Conservation (phyloP, 2,329 filamentous ascomycete genomes). For the Fusarium compactum region DNA sequence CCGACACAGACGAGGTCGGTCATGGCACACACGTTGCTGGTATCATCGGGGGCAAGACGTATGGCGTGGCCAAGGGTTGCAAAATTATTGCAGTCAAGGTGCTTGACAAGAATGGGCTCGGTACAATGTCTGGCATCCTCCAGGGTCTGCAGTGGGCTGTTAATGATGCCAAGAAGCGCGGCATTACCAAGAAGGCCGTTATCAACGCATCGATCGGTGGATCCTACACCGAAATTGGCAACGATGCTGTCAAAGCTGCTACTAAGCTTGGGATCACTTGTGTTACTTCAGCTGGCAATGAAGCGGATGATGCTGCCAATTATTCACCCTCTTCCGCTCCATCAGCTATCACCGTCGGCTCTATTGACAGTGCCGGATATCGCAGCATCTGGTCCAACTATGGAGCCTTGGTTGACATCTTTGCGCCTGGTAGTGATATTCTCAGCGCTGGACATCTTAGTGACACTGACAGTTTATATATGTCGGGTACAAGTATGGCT, state of each 20-base stretch:
- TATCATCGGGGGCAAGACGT: constrained; percentile 47
- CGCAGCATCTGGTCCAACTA: constrained; percentile 16
- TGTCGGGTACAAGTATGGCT: constrained; percentile 51
- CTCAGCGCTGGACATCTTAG: neutral
- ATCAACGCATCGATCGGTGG: constrained; percentile 9
- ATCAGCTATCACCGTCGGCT: constrained; percentile 6
- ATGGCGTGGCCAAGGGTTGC: constrained; percentile 50
- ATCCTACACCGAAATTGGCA: neutral
- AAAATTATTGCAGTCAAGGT: constrained; percentile 50
- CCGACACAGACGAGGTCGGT: constrained; percentile 46
- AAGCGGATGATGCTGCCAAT: neutral
- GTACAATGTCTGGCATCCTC: constrained; percentile 16
- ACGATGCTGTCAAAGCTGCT: constrained; percentile 8
- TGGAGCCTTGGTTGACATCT: constrained; percentile 7
- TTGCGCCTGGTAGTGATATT: constrained; percentile 9
- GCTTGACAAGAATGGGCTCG: constrained; percentile 24
- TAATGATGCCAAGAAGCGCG: constrained; percentile 46
- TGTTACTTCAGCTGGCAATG: constrained; percentile 12
- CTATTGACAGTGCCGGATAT: neutral
- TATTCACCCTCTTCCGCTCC: constrained; percentile 23
- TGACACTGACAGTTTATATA: constrained; percentile 2
- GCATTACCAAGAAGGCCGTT: neutral
- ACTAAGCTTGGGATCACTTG: constrained; percentile 8
- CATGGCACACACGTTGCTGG: constrained; percentile 51
- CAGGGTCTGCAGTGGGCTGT: constrained; percentile 47